Base-by-base conservation (phyloP, 768 basidiomycete genomes). In the Vishniacozyma victoriae region DNA sequence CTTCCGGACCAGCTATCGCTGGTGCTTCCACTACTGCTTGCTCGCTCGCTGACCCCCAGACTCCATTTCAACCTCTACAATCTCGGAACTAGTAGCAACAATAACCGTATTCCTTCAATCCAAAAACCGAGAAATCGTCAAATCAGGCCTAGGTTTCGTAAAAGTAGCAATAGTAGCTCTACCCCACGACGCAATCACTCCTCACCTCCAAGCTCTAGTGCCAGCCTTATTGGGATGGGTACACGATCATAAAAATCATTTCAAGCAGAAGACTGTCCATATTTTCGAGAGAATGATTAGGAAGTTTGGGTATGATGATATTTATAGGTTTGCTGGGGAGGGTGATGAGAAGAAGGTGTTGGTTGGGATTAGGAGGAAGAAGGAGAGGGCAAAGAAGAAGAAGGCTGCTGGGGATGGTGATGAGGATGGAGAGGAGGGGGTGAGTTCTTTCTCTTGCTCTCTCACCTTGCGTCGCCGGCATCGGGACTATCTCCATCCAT, bases 171-270 rank as follows among this genome's bases (percentile, higher is more conserved):
- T 92, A 53, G 91, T 96, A 62, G 84, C 88, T 0, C 78, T 96
- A 20, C 78, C 90, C 0, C 58, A 76, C 0, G 79, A 84, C 3
- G 72, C 87, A 50, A 75, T 95, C 37, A 79, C 78, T n/a, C 86
- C 85, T 0, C 83, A 92, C 58, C 76, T 99, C 7, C 76, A 78
- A 20, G 76, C 76, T 19, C 77, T 97, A 19, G 87, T 97, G 0
- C 87, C 89, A 0, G 85, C 84, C 0, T 78, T 99, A 12, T 76
- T 97, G 26, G 78, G 77, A 38, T 93, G 95, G 90, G 88, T 89
- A 4, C 90, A 95, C 66, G 92, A 96, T 65, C 93, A 97, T 74
- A 93, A 93, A 70, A 97, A 97, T 63, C 95, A 96, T 68, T 97
- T 99, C 82, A 97, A 97, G 72, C 77, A 80, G 41, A 96, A 96